These are phyloP conservation scores for Dipteronia sinensis DNA, from an alignment of 345 rosid genomes.

Conservation along the genomic window DNA sequence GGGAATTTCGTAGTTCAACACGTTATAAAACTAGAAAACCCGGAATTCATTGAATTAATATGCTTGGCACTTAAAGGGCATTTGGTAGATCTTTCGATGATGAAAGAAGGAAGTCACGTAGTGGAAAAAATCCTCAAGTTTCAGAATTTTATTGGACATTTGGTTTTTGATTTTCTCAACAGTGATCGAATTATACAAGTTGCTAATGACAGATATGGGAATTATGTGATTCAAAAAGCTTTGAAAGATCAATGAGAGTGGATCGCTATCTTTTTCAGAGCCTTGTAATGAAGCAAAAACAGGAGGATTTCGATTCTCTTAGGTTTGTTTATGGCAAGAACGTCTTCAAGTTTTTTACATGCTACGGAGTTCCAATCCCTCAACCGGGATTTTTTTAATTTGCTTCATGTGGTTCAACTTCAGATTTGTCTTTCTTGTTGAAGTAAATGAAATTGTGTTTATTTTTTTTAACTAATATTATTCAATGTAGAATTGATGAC, in stretches of 20 bases:
- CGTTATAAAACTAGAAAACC: constrained; percentile 20
- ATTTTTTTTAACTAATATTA: no score
- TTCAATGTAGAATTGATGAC: no score
- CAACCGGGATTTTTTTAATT: neutral
- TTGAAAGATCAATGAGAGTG: constrained; percentile 18
- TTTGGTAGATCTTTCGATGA: constrained; percentile 16
- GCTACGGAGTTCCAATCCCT: neutral
- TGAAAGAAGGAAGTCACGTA: constrained; percentile 31
- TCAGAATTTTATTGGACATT: neutral
- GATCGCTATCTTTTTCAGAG: neutral
- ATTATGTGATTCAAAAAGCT: constrained; percentile 38
- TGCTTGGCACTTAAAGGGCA: neutral
- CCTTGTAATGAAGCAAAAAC: constrained; percentile 15
- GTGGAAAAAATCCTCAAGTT: constrained; percentile 29
- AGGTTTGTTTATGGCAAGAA: constrained; percentile 25
- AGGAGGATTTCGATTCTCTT: neutral
- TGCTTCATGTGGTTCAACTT: neutral
- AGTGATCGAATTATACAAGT: neutral
- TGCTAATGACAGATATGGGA: constrained; percentile 28
- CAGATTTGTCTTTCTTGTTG: neutral
- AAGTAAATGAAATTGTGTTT: no score
- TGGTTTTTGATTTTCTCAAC: constrained; percentile 16
- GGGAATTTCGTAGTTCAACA: constrained; percentile 38
- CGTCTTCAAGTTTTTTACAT: constrained; percentile 16
- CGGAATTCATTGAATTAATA: constrained; percentile 10